Evolutionary conservation across 148 eudicot genomes (phyloP).

Genomic region (Chenopodium formosanum): DNA sequence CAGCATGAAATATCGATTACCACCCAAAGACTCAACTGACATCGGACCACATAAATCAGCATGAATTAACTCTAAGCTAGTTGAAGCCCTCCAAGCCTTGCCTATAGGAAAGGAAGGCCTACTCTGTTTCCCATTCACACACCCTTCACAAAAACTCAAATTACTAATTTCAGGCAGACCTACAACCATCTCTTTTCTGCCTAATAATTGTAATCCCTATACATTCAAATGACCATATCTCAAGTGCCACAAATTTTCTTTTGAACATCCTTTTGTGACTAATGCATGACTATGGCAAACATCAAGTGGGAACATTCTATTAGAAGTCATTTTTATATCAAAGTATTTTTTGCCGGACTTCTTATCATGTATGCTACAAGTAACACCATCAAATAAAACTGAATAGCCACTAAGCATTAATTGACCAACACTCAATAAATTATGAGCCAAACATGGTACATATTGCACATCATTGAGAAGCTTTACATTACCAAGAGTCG

Average conservation of each 20-base stretch:
- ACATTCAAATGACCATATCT: not conserved
- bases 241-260: not conserved
- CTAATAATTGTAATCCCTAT: not conserved
- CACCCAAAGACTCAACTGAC: conserved; percentile 9
- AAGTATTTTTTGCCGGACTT: not conserved
- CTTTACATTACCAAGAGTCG: not conserved
- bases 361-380: not conserved
- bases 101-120: too few relatives aligned
- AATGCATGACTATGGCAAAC: not conserved
- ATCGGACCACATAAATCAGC: conserved; percentile 7
- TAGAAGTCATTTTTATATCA: not conserved
- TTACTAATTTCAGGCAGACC: not conserved
- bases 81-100: too few relatives aligned
- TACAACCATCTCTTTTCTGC: not conserved
- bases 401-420: not conserved
- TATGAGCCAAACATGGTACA: not conserved
- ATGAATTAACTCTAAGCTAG: too few relatives aligned
- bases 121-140: too few relatives aligned
- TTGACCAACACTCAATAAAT: not conserved
- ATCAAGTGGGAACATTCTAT: not conserved
- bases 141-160: too few relatives aligned
- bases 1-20: not conserved
- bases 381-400: not conserved
- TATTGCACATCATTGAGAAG: not conserved
- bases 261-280: not conserved